Conservation (phyloP, 768 basidiomycete genomes). For the Boletus sensibilis region DNA sequence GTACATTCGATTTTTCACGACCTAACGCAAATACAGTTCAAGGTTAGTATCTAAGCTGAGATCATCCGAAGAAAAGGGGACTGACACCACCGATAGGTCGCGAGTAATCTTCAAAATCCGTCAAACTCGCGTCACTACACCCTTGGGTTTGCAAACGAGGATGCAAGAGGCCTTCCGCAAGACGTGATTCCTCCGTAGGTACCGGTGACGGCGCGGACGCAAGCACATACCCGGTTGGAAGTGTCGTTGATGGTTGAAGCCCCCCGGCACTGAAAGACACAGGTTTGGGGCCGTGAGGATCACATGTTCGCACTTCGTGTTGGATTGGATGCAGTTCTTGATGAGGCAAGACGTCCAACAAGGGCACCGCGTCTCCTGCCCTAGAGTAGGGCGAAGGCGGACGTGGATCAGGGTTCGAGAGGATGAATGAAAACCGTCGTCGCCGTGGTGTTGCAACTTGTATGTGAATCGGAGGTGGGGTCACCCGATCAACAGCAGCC, state of each 20-base stretch:
- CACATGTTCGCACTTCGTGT: background rate
- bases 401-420: slow-evolving; percentile 32
- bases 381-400: slow-evolving; percentile 21
- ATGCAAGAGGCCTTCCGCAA: slow-evolving; percentile 31
- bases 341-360: background rate
- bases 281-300: background rate
- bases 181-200: slow-evolving; percentile 27
- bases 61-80: background rate
- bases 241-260: background rate
- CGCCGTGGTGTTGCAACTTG: slow-evolving; percentile 17
- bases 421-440: slow-evolving; percentile 29
- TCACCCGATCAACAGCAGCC: slow-evolving; percentile 2
- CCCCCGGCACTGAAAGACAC: background rate
- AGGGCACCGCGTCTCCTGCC: background rate
- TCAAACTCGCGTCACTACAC: slow-evolving; percentile 26
- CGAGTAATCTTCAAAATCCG: slow-evolving; percentile 36
- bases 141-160: slow-evolving; percentile 27
- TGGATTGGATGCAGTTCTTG: background rate
- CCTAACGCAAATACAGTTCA: slow-evolving; percentile 7
- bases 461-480: slow-evolving; percentile 16
- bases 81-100: slow-evolving; percentile 34
- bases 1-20: slow-evolving; percentile 30
- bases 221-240: slow-evolving; percentile 5
- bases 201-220: slow-evolving; percentile 21
- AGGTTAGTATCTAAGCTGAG: background rate